Conservation (phyloP, 805 yeast genomes). For the Saccharomycopsis malanga region DNA sequence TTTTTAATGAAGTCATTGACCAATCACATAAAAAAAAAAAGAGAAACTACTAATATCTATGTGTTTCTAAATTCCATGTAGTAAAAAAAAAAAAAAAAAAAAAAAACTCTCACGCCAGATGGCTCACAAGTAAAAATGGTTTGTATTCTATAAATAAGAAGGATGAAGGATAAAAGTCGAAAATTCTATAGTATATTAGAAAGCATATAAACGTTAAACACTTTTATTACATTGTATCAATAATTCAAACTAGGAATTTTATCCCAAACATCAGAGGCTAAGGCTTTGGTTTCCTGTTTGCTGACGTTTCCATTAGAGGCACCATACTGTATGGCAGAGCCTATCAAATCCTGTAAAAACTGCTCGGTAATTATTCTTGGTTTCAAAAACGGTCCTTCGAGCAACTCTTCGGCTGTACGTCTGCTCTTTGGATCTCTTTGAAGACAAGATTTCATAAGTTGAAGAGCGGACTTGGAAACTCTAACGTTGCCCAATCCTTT, state of each 20-base stretch:
- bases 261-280: constrained; percentile 54
- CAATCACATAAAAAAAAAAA: too few relatives aligned
- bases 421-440: constrained; percentile 63
- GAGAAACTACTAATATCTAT: too few relatives aligned
- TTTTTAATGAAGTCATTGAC: too few relatives aligned
- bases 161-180: too few relatives aligned
- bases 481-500: constrained; percentile 50
- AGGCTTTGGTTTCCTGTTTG: constrained; percentile 37
- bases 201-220: too few relatives aligned
- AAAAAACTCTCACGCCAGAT: too few relatives aligned
- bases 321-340: constrained; percentile 74
- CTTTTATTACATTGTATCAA: too few relatives aligned
- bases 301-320: constrained; percentile 36
- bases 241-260: constrained; percentile 30
- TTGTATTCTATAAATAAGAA: too few relatives aligned
- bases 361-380: constrained; percentile 68
- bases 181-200: too few relatives aligned
- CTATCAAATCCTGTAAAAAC: constrained; percentile 63
- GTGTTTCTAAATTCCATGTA: too few relatives aligned
- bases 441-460: constrained; percentile 65
- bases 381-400: constrained; percentile 57
- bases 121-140: too few relatives aligned
- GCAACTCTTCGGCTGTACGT: constrained; percentile 54
- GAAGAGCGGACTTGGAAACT: constrained; percentile 67
- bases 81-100: too few relatives aligned